Base-by-base conservation (phyloP, 1,139 yeast species). In the Groenewaldozyma auringiensis region DNA sequence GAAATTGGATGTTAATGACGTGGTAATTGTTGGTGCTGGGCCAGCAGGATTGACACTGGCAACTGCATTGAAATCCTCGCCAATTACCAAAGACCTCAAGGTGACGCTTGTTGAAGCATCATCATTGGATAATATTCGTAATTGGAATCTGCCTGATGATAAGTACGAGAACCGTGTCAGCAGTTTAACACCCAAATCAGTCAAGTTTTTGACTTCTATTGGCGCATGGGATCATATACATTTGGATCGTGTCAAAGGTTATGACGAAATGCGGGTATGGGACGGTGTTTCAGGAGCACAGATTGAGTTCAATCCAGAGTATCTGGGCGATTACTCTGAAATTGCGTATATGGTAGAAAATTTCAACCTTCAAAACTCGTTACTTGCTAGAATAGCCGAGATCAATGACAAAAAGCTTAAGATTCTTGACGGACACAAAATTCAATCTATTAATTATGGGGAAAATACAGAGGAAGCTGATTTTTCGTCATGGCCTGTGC, bases 21-120 rank as follows among this genome's bases (percentile, higher is more conserved):
- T 94, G 21, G 81, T 86, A 11, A 83, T 92, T 47, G 84, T 94
- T 41, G 99, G 99, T 21, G 98, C 95, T 4, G 99, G 99, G 0
- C 96, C 97, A 1, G 97, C 98, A 0, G 99, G 99, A 0, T 68
- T 92, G 46, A 82, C 96, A 1, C 69, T 92, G 35, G 81, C 94
- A 2, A 75, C 95, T 0, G 94, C 95, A 0, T 61, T 82, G 61
- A 74, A 84, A 61, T 73, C 75, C 55, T 81, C 89, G 1, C 79
- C 82, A 8, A 64, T 71, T 34, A 76, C 95, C 3, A 69, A 67
- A 22, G 71, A 77, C 46, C 71, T 87, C 41, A 71, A 74, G 44
- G 76, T 94, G 42, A 76, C 82, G 0, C 68, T 92, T 45, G 71
- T 92, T 14, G 98, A 92, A 64, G 89, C 83, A 1, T 74, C 78